A percentile compares a stretch with the other conserved stretches of the same genome.
phyloP scores from a whole-genome alignment of 345 rosid genomes.

The Eucalyptus cloeziana region DNA sequence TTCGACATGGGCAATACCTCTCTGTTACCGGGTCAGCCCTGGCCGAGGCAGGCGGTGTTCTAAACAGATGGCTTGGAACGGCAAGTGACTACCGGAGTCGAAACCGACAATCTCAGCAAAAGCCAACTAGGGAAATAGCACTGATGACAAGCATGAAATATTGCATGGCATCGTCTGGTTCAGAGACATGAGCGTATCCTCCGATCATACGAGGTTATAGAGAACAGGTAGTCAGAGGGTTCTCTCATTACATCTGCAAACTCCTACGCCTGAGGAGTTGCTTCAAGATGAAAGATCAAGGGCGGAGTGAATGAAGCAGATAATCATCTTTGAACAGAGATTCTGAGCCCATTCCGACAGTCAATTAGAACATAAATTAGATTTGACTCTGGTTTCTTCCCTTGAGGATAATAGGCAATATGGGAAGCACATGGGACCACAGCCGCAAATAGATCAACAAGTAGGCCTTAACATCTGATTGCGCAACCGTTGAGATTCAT shows the following conservation, averaged over 20 bases:
- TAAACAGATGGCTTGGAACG: not conserved
- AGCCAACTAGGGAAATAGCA: not conserved
- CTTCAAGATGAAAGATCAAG: not conserved
- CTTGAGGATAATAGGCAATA: not conserved
- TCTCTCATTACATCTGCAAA: not conserved
- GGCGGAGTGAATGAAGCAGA: not conserved
- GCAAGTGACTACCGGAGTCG: not conserved
- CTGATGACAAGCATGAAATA: not conserved
- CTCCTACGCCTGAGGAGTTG: not conserved
- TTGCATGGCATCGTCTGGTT: not conserved
- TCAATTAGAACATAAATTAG: not conserved
- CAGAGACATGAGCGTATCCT: not conserved
- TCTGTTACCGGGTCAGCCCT: not conserved
- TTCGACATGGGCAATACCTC: not conserved
- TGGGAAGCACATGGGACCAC: not conserved
- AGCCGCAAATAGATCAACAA: not conserved
- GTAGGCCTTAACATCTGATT: not conserved
- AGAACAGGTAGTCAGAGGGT: not conserved
- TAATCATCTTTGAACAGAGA: not conserved
- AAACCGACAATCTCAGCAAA: not conserved
- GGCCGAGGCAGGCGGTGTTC: not conserved
- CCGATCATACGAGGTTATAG: not conserved
- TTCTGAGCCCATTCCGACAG: not conserved
- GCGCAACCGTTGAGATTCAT: not conserved
- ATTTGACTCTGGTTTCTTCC: not conserved